phyloP scores from a whole-genome alignment of 192 early-diverging fungal species.

The Spizellomyces punctatus region DNA sequence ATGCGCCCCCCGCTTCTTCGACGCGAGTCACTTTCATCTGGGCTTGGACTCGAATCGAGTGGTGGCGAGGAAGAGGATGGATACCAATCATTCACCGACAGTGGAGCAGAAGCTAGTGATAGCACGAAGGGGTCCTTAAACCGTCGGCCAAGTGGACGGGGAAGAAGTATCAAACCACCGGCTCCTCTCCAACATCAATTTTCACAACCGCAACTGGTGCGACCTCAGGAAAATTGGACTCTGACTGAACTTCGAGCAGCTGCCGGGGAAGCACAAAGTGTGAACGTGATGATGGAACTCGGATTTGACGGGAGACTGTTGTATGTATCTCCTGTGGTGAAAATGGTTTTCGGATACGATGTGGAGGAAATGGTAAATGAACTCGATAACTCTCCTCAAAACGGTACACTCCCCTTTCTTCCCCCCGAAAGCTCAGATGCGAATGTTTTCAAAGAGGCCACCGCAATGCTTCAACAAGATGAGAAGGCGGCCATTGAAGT shows the following conservation, averaged over 20 bases:
- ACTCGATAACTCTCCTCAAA: slow-evolving; percentile 31
- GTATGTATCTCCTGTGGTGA: slow-evolving; percentile 73
- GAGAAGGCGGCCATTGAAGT: slow-evolving; percentile 70
- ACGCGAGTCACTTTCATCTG: slow-evolving; percentile 34
- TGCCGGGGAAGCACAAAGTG: slow-evolving; percentile 68
- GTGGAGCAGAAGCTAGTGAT: slow-evolving; percentile 30
- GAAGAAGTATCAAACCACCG: slow-evolving; percentile 5
- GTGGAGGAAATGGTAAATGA: slow-evolving; percentile 33
- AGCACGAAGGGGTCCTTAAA: neutral
- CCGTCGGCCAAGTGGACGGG: slow-evolving; percentile 3
- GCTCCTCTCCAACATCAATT: slow-evolving; percentile 20
- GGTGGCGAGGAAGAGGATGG: slow-evolving; percentile 24
- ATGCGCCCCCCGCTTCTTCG: slow-evolving; percentile 20
- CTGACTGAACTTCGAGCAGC: slow-evolving; percentile 55
- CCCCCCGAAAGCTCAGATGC: slow-evolving; percentile 51
- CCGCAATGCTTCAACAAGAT: slow-evolving; percentile 53
- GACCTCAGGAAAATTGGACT: slow-evolving; percentile 30
- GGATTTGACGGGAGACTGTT: slow-evolving; percentile 55
- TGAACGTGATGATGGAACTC: slow-evolving; percentile 81
- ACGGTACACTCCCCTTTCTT: slow-evolving; percentile 48
- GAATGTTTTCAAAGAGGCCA: slow-evolving; percentile 66
- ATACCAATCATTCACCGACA: slow-evolving; percentile 24
- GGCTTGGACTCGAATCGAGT: slow-evolving; percentile 21
- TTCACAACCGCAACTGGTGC: slow-evolving; percentile 16
- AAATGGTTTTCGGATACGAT: slow-evolving; percentile 70